Base-by-base conservation (phyloP, 257 asterid species). In the Cordia subcordata region DNA sequence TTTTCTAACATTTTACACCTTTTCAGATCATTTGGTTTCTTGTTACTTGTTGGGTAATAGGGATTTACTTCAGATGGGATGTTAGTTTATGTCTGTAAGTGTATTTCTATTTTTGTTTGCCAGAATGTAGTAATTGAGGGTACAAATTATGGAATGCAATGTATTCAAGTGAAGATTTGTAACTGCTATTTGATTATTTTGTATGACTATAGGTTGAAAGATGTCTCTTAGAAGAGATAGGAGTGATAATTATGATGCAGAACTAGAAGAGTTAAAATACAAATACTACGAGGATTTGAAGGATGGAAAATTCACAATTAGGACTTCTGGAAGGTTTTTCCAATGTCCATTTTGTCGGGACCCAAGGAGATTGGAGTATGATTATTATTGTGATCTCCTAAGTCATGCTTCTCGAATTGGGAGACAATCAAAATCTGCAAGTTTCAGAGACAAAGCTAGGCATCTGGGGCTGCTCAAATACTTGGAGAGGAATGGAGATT, bases 361-460 rank as follows among this genome's bases (percentile, higher is more conserved):
- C 68, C 46, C 15, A 20, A 53, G 69, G 61, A 72, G 73, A 68
- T 70, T 52, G 59, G 94, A 87, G 17, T 87, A 90, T 69, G 68
- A 64, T 35, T 66, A 62, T 37, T 17, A 72, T 49, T 33, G 33
- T n/a, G 96, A 81, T 70, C 84, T 90, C 64, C 77, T 71, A 60
- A 67, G 76, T 40, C 97, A 90, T 70, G 75, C 96, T 52, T 78
- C 78, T 65, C 82, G 95, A 64, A 78, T 90, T 53, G 79, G 79
- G 49, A 65, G 56, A 61, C 87, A 85, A 46, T 85, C 94, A 51
- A 85, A 55, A 65, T 79, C 87, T 79, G 85, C 93, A 12, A 82
- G 74, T 70, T 66, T 75, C 17, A 55, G 76, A 60, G 90, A 81
- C 35, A 81, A 65, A 75, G 97, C 88, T 59, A 80, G 68, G 64